phyloP scores from a whole-genome alignment of 2,329 filamentous ascomycete genomes.

The Colletotrichum lentis region DNA sequence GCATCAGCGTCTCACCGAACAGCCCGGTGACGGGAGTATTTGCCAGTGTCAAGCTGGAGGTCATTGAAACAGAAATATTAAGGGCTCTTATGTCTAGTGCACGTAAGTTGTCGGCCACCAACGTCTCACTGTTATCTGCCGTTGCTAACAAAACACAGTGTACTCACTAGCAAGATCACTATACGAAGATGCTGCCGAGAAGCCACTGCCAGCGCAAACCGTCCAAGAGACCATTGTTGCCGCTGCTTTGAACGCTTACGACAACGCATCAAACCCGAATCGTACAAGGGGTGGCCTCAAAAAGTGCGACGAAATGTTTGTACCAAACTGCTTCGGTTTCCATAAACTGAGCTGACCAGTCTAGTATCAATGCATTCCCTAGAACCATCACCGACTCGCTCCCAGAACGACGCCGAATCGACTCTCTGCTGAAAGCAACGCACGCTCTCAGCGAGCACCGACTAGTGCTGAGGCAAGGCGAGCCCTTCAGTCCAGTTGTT shows the following conservation, averaged over 20 bases:
- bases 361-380: constrained; percentile 71
- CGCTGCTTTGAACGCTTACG: constrained; percentile 75
- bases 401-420: constrained; percentile 62
- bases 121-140: not conserved
- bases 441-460: constrained; percentile 80
- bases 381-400: constrained; percentile 62
- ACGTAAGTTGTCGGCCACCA: constrained; percentile 57
- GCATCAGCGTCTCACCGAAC: constrained; percentile 53
- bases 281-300: constrained; percentile 78
- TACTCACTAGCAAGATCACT: constrained; percentile 71
- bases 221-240: constrained; percentile 69
- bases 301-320: constrained; percentile 78
- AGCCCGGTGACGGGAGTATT: constrained; percentile 67
- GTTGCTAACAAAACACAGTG: constrained; percentile 51
- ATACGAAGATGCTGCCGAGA: constrained; percentile 61
- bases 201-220: constrained; percentile 57
- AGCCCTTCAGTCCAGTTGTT: constrained; percentile 80
- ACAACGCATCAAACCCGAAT: constrained; percentile 84
- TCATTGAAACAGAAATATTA: constrained; percentile 75
- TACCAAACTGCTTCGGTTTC: constrained; percentile 11
- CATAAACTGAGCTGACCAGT: constrained; percentile 39
- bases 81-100: constrained; percentile 70
- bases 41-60: constrained; percentile 66
- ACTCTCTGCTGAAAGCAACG: constrained; percentile 74
- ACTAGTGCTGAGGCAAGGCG: constrained; percentile 79